A percentile compares a stretch with the other conserved stretches of the same genome.
These are phyloP conservation scores for Alternaria longipes DNA, from an alignment of 2,329 filamentous ascomycete genomes.

Conservation along the genomic window DNA sequence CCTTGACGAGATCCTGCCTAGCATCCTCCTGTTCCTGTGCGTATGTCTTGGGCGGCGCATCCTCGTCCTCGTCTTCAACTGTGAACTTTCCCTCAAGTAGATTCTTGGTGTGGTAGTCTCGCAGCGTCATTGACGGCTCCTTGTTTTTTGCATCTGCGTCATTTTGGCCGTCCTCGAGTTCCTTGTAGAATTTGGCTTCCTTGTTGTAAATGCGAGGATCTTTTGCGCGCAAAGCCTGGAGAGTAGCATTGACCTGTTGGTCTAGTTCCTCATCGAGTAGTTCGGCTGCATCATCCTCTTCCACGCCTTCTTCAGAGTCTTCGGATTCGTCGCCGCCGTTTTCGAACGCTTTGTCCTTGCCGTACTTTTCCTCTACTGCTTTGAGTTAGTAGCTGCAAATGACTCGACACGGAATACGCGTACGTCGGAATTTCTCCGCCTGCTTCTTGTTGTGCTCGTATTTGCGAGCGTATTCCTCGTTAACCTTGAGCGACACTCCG, in stretches of 20 bases:
- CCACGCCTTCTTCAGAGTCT: slow-evolving; percentile 66
- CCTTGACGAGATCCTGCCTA: slow-evolving; percentile 78
- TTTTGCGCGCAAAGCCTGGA: slow-evolving; percentile 87
- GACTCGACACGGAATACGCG: slow-evolving; percentile 36
- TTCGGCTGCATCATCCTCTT: slow-evolving; percentile 90
- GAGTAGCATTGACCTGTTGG: slow-evolving; percentile 83
- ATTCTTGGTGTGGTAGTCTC: slow-evolving; percentile 92
- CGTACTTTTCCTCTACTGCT: slow-evolving; percentile 88
- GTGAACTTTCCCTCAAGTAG: slow-evolving; percentile 75
- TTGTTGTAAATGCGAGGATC: slow-evolving; percentile 91
- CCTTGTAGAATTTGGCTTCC: slow-evolving; percentile 78
- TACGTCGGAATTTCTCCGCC: slow-evolving; percentile 79
- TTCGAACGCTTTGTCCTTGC: slow-evolving; percentile 55
- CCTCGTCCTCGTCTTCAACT: slow-evolving; percentile 65
- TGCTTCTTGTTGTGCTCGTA: slow-evolving; percentile 99
- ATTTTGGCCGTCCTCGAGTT: slow-evolving; percentile 64
- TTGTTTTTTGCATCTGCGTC: slow-evolving; percentile 70
- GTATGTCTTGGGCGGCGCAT: slow-evolving; percentile 73
- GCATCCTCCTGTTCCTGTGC: slow-evolving; percentile 86
- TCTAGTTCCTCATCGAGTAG: slow-evolving; percentile 87
- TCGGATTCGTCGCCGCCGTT: slow-evolving; percentile 60
- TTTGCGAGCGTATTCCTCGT: slow-evolving; percentile 84
- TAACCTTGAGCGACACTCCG: slow-evolving; percentile 72
- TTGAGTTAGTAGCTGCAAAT: slow-evolving; percentile 28
- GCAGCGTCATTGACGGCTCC: slow-evolving; percentile 73